Evolutionary conservation across 148 eudicot genomes (phyloP), one percentile per base, ranked within the genome.

Genomic region (Selenicereus undatus): DNA sequence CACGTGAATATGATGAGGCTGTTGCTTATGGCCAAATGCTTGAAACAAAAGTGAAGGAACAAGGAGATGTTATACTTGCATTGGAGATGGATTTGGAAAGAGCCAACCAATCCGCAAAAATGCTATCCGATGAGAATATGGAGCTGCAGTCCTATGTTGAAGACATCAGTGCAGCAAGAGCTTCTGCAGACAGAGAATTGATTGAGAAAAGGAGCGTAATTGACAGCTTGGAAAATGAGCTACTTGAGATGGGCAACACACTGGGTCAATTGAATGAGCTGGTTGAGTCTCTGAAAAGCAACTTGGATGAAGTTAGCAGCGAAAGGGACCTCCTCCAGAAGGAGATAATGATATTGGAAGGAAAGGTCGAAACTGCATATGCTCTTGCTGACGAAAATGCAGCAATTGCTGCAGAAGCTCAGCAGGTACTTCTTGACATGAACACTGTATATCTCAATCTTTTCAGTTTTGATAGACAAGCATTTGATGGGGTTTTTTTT

Each of bases 381-480:
- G 90, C 91, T 75, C 94, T 92, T 85, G 90, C 94, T 50, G 95
- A 88, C 78, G 97, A 94, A 88, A 90, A 90, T 73, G 91, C 89
- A 87, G 94, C 91, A 62, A 84, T 91, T 82, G 92, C 95, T 56
- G 81, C 83, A 51, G 98, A 94, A 88, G 91, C 98, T 81, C 90
- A 84, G 83, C 86, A 97, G 98, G 99, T 91, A 86, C 27, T 22
- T 82, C 51, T 64, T 60, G 73, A 62, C 45, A 56, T 43, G 51
- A 82, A 77, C 20, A 11, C 4, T 26, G 24, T 78, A 35, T 45
- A 78, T 27, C 22, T 82, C 26, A 66, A 74, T 20, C 71, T 64
- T 64, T 64, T n/a, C 11, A 42, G 11, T 66, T 77, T 60, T 65
- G 64, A 76, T 27, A 22, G 79, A 76, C 78, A 65, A 72, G 24